Percentiles rank a stretch among this genome's conserved stretches.
These are phyloP conservation scores for Anthostomella pinea DNA, from an alignment of 2,329 filamentous ascomycete species.

Conservation along the genomic window DNA sequence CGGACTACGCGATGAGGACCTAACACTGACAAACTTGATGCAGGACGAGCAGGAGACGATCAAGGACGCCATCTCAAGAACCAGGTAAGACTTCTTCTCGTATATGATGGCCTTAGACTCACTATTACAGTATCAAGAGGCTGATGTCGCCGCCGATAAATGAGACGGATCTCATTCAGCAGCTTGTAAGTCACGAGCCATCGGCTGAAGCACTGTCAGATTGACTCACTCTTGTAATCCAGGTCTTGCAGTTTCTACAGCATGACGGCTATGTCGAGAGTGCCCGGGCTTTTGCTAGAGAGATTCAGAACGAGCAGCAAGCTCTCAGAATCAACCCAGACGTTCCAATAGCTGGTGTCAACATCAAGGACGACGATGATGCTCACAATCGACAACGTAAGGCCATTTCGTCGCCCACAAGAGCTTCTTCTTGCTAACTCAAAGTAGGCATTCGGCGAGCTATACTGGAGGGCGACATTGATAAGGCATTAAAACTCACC, in stretches of 20 bases:
- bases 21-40: constrained; percentile 4
- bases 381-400: constrained; percentile 82
- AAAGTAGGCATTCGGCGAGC: constrained; percentile 74
- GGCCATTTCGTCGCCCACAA: too few species aligned
- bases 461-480: constrained; percentile 89
- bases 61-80: constrained; percentile 55
- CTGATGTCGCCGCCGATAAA: constrained; percentile 59
- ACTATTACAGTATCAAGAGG: constrained; percentile 46
- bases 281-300: constrained; percentile 80
- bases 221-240: constrained; percentile 11
- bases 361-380: constrained; percentile 78
- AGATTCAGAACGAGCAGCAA: constrained; percentile 71
- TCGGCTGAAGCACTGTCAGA: neutral
- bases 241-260: constrained; percentile 79
- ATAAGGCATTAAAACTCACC: constrained; percentile 81
- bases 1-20: too few species aligned
- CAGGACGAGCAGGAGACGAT: constrained; percentile 61
- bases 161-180: constrained; percentile 78
- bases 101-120: constrained; percentile 11
- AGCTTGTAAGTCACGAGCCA: constrained; percentile 53
- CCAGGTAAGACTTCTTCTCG: constrained; percentile 38
- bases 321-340: constrained; percentile 61
- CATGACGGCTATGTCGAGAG: constrained; percentile 97
- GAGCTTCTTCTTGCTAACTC: constrained; percentile 7
- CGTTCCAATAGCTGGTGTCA: constrained; percentile 55